Base-by-base conservation (phyloP, 208 protist genomes). In the Leishmania turanica region DNA sequence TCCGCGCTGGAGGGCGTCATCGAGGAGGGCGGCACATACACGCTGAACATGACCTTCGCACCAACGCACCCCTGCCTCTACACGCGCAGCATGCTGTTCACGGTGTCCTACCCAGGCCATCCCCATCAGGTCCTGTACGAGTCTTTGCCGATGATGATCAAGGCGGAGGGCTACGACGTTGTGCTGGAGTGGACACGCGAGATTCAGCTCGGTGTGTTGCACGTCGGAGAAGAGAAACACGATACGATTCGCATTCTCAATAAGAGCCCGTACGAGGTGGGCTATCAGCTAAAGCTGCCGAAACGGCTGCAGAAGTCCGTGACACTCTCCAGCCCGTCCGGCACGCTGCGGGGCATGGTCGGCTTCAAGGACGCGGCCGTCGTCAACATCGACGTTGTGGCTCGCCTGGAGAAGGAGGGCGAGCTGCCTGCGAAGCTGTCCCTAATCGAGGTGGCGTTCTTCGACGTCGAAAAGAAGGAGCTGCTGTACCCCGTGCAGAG, bases 211-310 rank as follows among this genome's bases (percentile, higher is more conserved):
- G 96, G 95, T 45, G 80, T 96, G 27, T 91, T 97, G 86, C 91
- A 96, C 78, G 96, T 99, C 3, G 95, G 95, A 17, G 96, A 99
- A 53, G 91, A 89, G 42, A 86, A 77, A 62, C 90, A 83, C 76
- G 94, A 95, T 85, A 80, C 65, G 40, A 81, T 98, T 64, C 90
- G 92, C 51, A 86, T 99, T 40, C 83, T 96, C 65, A 99, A 99
- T 90, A 97, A 96, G 80, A 94, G 97, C 72, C 96, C 98, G 82
- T 99, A 99, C 89, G 95, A 99, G 37, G 89, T 99, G 19, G 90
- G 90, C 34, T 99, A 93, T 87, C 86, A 94, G 70, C 88, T 99
- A 66, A 89, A 90, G 45, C 77, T 98, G 73, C 93, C 95, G 19
- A 91, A 92, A 77, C 73, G 82, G 11, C 76, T 97, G 72, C 93